These are phyloP conservation scores for Meira miltonrushii DNA, from an alignment of 1,284 basidiomycete species.

Conservation along the genomic window DNA sequence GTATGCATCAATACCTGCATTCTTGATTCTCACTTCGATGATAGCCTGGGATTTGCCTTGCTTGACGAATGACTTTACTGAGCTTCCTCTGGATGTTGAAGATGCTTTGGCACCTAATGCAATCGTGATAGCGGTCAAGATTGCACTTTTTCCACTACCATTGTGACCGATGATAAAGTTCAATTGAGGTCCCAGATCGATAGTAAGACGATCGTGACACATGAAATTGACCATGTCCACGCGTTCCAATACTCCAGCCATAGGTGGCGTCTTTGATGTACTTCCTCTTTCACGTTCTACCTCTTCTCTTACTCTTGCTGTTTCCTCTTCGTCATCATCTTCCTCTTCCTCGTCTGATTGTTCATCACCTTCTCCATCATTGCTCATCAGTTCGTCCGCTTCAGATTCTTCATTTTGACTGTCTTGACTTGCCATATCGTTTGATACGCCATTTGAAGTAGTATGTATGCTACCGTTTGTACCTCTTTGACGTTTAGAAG, in stretches of 20 bases:
- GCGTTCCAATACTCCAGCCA: slow-evolving; percentile 78
- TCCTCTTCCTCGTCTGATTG: too few relatives aligned
- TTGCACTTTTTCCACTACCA: slow-evolving; percentile 79
- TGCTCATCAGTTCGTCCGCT: too few relatives aligned
- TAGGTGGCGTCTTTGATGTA: too few relatives aligned
- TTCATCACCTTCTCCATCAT: too few relatives aligned
- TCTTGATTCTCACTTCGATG: slow-evolving; percentile 76
- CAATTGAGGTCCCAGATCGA: slow-evolving; percentile 80
- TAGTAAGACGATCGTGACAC: slow-evolving; percentile 75
- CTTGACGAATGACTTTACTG: slow-evolving; percentile 81
- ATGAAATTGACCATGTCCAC: slow-evolving; percentile 90
- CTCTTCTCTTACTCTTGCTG: too few relatives aligned
- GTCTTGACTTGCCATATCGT: too few relatives aligned
- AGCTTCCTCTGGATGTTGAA: slow-evolving; percentile 71
- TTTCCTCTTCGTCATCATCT: neutral
- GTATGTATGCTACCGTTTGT: too few relatives aligned
- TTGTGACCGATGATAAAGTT: slow-evolving; percentile 91
- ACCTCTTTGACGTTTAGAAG: too few relatives aligned
- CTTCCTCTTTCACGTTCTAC: too few relatives aligned
- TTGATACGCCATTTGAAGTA: too few relatives aligned
- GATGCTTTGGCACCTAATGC: slow-evolving; percentile 87
- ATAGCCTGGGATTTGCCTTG: slow-evolving; percentile 74
- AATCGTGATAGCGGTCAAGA: slow-evolving; percentile 86
- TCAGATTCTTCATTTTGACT: too few relatives aligned
- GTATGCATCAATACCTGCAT: slow-evolving; percentile 83